Evolutionary conservation across 768 basidiomycete species (phyloP).

Genomic region (Pleurotus citrinopileatus): DNA sequence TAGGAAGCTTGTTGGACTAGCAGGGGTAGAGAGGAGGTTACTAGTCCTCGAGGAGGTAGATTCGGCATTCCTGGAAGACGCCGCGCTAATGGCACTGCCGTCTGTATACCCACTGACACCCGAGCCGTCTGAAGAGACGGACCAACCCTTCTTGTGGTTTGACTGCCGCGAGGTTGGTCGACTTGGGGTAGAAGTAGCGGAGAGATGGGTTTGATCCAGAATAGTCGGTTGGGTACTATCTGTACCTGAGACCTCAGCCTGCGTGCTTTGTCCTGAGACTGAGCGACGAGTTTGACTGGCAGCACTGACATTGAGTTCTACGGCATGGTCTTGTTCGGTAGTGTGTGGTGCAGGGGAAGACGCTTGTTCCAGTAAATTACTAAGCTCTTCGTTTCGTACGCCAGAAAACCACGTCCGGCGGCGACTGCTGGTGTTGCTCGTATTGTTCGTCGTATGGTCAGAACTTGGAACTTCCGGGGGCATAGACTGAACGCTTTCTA

Average conservation of each 20-base stretch:
- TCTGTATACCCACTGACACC: constrained; percentile 1
- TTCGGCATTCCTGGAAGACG: constrained; percentile 3
- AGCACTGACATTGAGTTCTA: not conserved
- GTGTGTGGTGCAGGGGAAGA: not conserved
- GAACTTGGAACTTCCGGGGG: not conserved
- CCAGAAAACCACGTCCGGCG: constrained; percentile 58
- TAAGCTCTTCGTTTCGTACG: constrained; percentile 35
- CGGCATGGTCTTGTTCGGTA: constrained; percentile 3
- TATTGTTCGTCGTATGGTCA: not conserved
- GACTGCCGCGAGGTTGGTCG: constrained; percentile 1
- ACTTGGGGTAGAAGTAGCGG: not conserved
- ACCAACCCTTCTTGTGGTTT: not conserved
- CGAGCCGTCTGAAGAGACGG: constrained; percentile 4
- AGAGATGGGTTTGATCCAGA: not conserved
- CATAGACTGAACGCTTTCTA: not conserved
- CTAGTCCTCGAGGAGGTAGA: not conserved
- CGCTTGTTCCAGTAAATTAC: constrained; percentile 18
- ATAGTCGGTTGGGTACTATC: constrained; percentile 19
- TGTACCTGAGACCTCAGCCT: constrained; percentile 2
- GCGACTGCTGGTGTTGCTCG: constrained; percentile 28
- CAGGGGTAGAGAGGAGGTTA: constrained; percentile 29
- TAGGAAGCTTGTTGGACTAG: constrained; percentile 63
- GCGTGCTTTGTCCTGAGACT: not conserved
- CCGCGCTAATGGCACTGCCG: constrained; percentile 4
- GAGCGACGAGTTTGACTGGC: not conserved